A percentile compares a stretch with the other conserved stretches of the same genome.
phyloP scores from a whole-genome alignment of 2,329 filamentous ascomycete genomes.

The Chaetomium sp. region DNA sequence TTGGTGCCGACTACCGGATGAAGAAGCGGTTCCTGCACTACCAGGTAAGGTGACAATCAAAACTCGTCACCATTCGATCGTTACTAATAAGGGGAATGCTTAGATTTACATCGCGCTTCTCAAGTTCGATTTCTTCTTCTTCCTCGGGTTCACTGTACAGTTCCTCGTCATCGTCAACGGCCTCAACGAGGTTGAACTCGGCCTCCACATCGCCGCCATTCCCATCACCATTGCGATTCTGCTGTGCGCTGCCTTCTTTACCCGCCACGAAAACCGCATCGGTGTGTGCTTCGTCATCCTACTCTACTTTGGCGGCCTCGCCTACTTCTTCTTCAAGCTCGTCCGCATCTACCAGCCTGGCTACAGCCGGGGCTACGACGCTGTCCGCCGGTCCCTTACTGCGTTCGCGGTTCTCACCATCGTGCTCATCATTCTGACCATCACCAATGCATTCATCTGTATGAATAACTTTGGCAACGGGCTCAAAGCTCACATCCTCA shows the following conservation, averaged over 20 bases:
- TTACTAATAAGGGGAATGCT: not conserved
- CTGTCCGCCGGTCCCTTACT: slow-evolving; percentile 79
- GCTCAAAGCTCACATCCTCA: slow-evolving; percentile 76
- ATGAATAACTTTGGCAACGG: slow-evolving; percentile 86
- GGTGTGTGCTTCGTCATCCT: slow-evolving; percentile 76
- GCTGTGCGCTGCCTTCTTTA: slow-evolving; percentile 76
- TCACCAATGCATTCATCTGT: slow-evolving; percentile 79
- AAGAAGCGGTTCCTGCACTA: slow-evolving; percentile 95
- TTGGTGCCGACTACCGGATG: slow-evolving; percentile 93
- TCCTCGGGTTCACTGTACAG: slow-evolving; percentile 96
- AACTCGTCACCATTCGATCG: not conserved
- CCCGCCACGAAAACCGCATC: slow-evolving; percentile 69
- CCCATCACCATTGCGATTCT: slow-evolving; percentile 88
- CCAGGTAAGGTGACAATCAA: slow-evolving; percentile 55
- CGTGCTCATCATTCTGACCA: slow-evolving; percentile 79
- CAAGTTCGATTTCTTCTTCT: slow-evolving; percentile 99
- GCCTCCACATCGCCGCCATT: slow-evolving; percentile 80
- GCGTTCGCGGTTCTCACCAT: slow-evolving; percentile 94
- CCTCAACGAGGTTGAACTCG: slow-evolving; percentile 66
- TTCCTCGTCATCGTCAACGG: slow-evolving; percentile 86
- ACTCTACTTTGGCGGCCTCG: slow-evolving; percentile 80
- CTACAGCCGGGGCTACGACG: slow-evolving; percentile 57
- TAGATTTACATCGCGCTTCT: slow-evolving; percentile 97
- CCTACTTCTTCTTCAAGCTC: slow-evolving; percentile 97
- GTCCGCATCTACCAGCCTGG: slow-evolving; percentile 80